Evolutionary conservation across 2,329 filamentous ascomycete species (phyloP).

Genomic region (Acrocalymma vagum): DNA sequence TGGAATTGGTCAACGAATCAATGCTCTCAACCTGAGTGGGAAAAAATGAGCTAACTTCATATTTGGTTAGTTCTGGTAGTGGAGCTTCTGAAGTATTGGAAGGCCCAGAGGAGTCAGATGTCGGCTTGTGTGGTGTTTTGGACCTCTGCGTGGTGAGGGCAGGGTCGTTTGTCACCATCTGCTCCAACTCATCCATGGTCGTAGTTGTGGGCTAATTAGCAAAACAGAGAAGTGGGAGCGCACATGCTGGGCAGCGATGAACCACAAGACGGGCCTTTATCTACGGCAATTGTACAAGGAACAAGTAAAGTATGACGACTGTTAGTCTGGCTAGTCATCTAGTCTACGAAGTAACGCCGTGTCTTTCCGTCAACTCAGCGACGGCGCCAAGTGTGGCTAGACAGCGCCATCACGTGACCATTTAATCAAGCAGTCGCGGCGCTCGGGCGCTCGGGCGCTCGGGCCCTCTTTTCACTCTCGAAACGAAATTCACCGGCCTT

Average conservation of each 20-base stretch:
- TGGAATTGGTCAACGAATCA: constrained; percentile 6
- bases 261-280: too few species aligned
- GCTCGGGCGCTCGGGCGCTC: too few species aligned
- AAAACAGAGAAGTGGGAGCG: neutral
- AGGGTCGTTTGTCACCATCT: constrained; percentile 36
- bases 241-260: neutral
- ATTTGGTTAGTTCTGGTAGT: constrained; percentile 28
- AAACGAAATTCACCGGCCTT: constrained; percentile 2
- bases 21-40: neutral
- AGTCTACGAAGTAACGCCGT: neutral
- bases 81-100: constrained; percentile 4
- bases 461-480: too few species aligned
- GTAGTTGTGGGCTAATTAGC: neutral
- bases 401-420: neutral
- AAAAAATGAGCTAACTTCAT: constrained; percentile 25
- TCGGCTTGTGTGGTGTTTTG: constrained; percentile 11
- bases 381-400: neutral
- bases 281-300: too few species aligned
- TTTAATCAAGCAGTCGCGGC: constrained; percentile 2
- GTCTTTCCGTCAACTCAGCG: constrained; percentile 1
- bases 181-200: constrained; percentile 39
- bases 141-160: constrained; percentile 30
- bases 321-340: neutral
- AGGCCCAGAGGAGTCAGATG: constrained; percentile 6
- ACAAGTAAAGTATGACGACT: neutral